Conservation (phyloP, 2,329 filamentous ascomycete genomes). For the Pseudogymnoascus sp. region DNA sequence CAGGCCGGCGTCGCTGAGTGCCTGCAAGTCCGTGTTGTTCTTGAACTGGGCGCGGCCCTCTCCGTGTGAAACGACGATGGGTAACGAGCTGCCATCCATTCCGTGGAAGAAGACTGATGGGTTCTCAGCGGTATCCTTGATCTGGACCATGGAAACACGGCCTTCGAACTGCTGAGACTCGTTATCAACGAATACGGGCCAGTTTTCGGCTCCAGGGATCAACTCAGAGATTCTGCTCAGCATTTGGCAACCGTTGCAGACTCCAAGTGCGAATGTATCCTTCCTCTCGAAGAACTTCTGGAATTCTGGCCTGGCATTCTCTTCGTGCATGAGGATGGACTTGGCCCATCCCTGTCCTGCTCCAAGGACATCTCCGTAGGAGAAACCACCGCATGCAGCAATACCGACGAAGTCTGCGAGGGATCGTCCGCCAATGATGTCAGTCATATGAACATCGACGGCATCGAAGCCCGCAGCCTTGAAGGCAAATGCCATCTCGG, state of each 20-base stretch:
- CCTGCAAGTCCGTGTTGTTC: constrained; percentile 41
- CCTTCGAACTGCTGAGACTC: constrained; percentile 83
- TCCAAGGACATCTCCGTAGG: constrained; percentile 77
- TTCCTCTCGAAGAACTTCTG: constrained; percentile 74
- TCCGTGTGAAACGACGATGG: constrained; percentile 83
- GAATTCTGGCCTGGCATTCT: constrained; percentile 68
- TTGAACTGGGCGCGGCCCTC: constrained; percentile 75
- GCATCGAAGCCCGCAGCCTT: constrained; percentile 82
- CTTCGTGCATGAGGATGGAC: constrained; percentile 75
- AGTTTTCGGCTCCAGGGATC: constrained; percentile 74
- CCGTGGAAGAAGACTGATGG: constrained; percentile 83
- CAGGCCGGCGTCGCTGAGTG: constrained; percentile 57
- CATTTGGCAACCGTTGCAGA: constrained; percentile 98
- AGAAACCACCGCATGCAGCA: constrained; percentile 94
- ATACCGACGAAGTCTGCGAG: constrained; percentile 78
- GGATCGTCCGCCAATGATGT: constrained; percentile 72
- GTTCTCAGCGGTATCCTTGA: constrained; percentile 51
- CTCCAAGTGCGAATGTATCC: constrained; percentile 86
- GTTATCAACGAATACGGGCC: constrained; percentile 85
- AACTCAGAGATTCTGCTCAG: constrained; percentile 72
- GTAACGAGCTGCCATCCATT: constrained; percentile 74
- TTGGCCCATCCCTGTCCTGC: constrained; percentile 97
- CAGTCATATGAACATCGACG: constrained; percentile 94
- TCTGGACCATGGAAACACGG: constrained; percentile 75
- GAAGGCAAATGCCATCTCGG: constrained; percentile 98